Evolutionary conservation across 1,284 basidiomycete species (phyloP).

Genomic region (Ustilago nuda): DNA sequence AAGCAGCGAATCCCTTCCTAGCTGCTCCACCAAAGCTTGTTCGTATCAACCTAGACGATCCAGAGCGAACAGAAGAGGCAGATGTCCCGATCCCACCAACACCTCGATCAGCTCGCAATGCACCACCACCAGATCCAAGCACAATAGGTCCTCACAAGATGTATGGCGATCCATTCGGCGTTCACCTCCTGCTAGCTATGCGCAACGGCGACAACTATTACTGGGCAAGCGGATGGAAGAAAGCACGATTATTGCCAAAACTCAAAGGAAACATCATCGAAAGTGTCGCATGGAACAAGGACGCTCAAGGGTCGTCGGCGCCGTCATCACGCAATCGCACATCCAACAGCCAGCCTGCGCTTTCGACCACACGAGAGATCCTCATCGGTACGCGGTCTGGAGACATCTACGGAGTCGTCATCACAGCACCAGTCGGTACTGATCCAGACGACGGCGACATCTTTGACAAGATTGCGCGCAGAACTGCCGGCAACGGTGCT

Average conservation of each 20-base stretch:
- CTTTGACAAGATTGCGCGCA: slow-evolving; percentile 65
- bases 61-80: slow-evolving; percentile 61
- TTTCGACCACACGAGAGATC: slow-evolving; percentile 77
- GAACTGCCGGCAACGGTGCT: slow-evolving; percentile 55
- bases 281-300: slow-evolving; percentile 87
- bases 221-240: slow-evolving; percentile 68
- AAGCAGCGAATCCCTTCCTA: slow-evolving; percentile 28
- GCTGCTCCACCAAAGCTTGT: slow-evolving; percentile 56
- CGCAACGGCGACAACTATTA: slow-evolving; percentile 94
- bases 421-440: slow-evolving; percentile 72
- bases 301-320: not conserved
- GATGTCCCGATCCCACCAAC: slow-evolving; percentile 57
- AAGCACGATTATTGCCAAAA: slow-evolving; percentile 68
- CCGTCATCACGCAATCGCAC: slow-evolving; percentile 16
- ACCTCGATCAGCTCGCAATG: slow-evolving; percentile 50
- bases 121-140: slow-evolving; percentile 50
- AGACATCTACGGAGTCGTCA: slow-evolving; percentile 74
- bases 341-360: slow-evolving; percentile 12
- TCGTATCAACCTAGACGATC: slow-evolving; percentile 66
- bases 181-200: slow-evolving; percentile 88
- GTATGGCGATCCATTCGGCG: slow-evolving; percentile 82
- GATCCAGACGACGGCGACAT: slow-evolving; percentile 72
- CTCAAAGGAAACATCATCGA: slow-evolving; percentile 86
- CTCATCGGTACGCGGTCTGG: slow-evolving; percentile 79
- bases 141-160: slow-evolving; percentile 55